Base-by-base conservation (phyloP, 257 asterid species). In the Penstemon newberryi region DNA sequence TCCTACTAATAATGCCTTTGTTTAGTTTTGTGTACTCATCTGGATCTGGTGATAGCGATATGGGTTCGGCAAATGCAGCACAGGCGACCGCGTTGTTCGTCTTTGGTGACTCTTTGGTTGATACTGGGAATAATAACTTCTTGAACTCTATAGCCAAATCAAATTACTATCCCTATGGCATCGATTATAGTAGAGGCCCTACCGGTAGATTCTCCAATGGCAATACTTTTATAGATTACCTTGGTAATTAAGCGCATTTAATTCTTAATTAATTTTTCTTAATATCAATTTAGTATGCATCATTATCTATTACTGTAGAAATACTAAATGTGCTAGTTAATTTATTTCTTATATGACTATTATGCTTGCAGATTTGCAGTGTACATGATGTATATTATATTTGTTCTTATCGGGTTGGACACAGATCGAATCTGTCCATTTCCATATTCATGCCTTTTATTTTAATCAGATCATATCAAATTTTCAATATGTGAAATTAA, bases 201-300 rank as follows among this genome's bases (percentile, higher is more conserved):
- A 82, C 88, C 13, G 98, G 98, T 6, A 81, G 81, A 78, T 93
- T 90, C 79, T 83, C 88, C 74, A 90, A 93, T 50, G 98, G 98
- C 10, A 81, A 83, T 18, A 93, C 77, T 39, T 85, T 93, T 49
- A 70, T 78, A 3, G 98, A 93, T 74, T 72, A 74, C 66, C 78
- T 93, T 18, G 98, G 98, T 91, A 78, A 5, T 33, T 10, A 5
- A 42, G 8, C 37, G 6, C 25, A 43, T 2, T 25, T 25, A 25
- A 7, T 47, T 15, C 10, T 44, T 15, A 45, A 3, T 12, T 6
- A 41, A 43, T 25, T 25, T 25, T 1, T 25, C 33, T 25, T 25
- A 25, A 25, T 25, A 25, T 25, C 33, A 25, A 25, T 25, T 25
- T 25, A 25, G 33, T 25, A 25, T 25, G 2, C 33, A 25, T 25